phyloP scores from a whole-genome alignment of 2,329 filamentous ascomycete genomes.

The Epichloe typhina region DNA sequence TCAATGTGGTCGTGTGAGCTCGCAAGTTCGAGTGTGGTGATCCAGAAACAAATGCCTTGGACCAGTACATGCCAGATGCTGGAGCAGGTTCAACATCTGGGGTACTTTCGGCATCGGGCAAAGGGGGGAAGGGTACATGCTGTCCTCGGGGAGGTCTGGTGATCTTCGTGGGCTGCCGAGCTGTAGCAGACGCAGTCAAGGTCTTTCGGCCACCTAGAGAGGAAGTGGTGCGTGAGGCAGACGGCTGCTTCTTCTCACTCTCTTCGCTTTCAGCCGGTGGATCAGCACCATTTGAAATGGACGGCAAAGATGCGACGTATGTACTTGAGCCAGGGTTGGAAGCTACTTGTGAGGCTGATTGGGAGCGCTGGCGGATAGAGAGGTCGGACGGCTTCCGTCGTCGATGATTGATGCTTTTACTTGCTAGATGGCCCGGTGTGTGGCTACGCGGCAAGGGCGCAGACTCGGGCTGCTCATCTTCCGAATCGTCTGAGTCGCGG shows the following conservation, averaged over 20 bases:
- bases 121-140: constrained; percentile 40
- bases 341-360: constrained; percentile 30
- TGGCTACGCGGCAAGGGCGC: constrained; percentile 40
- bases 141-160: constrained; percentile 22
- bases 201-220: constrained; percentile 17
- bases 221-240: not conserved
- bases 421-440: constrained; percentile 47
- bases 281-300: constrained; percentile 13
- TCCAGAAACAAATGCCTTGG: constrained; percentile 50
- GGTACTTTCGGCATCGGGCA: constrained; percentile 41
- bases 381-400: constrained; percentile 38
- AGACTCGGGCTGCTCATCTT: constrained; percentile 22
- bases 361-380: constrained; percentile 40
- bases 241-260: constrained; percentile 16
- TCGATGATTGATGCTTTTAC: constrained; percentile 38
- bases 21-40: constrained; percentile 46
- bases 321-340: constrained; percentile 16
- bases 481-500: constrained; percentile 19
- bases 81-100: constrained; percentile 50
- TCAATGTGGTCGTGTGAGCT: constrained; percentile 52
- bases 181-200: constrained; percentile 7
- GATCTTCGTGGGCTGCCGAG: constrained; percentile 7
- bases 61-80: constrained; percentile 63
- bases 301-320: constrained; percentile 11
- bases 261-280: constrained; percentile 15